phyloP scores from a whole-genome alignment of 352 stramenopile species.

The Aphanomyces invadans region DNA sequence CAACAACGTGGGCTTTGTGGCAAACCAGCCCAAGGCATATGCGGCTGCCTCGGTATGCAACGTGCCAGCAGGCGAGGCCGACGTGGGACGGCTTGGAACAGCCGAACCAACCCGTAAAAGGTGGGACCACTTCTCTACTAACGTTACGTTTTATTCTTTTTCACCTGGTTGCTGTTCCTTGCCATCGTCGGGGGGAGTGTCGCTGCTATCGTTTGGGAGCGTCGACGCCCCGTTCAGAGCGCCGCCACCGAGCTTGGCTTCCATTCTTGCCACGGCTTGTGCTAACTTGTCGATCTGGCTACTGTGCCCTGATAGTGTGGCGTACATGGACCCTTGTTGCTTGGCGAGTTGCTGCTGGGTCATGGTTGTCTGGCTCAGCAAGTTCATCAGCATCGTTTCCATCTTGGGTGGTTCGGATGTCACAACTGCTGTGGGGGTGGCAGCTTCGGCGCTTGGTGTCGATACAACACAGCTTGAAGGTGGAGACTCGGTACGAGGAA shows the following conservation, averaged over 20 bases:
- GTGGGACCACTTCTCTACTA: not conserved
- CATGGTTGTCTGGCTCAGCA: slow-evolving; percentile 18
- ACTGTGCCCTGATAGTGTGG: slow-evolving; percentile 13
- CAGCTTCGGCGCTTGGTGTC: not conserved
- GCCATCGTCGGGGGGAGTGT: not conserved
- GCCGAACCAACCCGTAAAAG: not conserved
- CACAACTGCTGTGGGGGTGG: not conserved
- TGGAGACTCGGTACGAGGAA: too few relatives aligned
- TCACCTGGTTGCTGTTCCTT: not conserved
- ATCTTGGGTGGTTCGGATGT: slow-evolving; percentile 1
- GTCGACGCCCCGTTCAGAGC: not conserved
- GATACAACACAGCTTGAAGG: too few relatives aligned
- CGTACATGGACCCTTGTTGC: slow-evolving; percentile 21
- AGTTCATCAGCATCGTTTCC: slow-evolving; percentile 22
- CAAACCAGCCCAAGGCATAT: too few relatives aligned
- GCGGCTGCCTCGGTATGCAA: too few relatives aligned
- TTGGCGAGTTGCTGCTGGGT: slow-evolving; percentile 17
- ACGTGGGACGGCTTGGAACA: too few relatives aligned
- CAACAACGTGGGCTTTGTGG: too few relatives aligned
- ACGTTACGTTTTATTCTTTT: not conserved
- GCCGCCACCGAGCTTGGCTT: slow-evolving; percentile 9
- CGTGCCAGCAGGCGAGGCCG: too few relatives aligned
- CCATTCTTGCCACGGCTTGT: slow-evolving; percentile 11
- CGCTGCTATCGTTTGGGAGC: not conserved
- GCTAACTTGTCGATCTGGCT: slow-evolving; percentile 16